Base-by-base conservation (phyloP, 2,329 filamentous ascomycete genomes). In the Raffaelea albimanens region DNA sequence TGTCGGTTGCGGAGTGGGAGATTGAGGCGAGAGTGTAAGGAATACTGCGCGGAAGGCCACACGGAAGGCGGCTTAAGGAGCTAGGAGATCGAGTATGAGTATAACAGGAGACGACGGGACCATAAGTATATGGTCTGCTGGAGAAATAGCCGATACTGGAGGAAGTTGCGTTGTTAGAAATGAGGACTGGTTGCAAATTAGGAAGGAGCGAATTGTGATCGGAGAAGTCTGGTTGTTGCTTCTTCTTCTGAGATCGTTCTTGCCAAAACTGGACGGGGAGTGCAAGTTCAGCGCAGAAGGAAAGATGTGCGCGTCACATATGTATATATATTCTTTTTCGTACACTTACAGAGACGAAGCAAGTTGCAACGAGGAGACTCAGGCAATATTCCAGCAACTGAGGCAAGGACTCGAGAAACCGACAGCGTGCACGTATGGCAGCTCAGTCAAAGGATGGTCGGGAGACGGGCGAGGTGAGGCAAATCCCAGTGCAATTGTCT, bases 301-400 rank as follows among this genome's bases (percentile, higher is more conserved):
- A n/a, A n/a, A n/a, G n/a, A n/a, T n/a, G n/a, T n/a, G n/a, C n/a
- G n/a, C n/a, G n/a, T n/a, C n/a, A n/a, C n/a, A n/a, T n/a, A n/a
- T n/a, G n/a, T n/a, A n/a, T 18, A 25, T n/a, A n/a, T n/a, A n/a
- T n/a, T n/a, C n/a, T n/a, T n/a, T n/a, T n/a, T n/a, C n/a, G n/a
- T n/a, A 40, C 10, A 20, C n/a, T 5, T 40, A 42, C 40, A 23
- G 13, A 31, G 22, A 16, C 9, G 14, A 31, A 38, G 25, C 25
- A 13, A 29, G 25, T 13, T 29, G 25, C 25, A 29, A 29, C 25
- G 25, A 29, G 13, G 25, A 29, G 57, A 55, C 52, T 50, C 55
- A 54, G 56, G 58, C 58, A 59, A 59, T 60, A 56, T 60, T 60
- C 57, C 58, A 60, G 58, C 58, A 59, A 58, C 57, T 55, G 55